phyloP scores from a whole-genome alignment of 2,329 filamentous ascomycete genomes.

The Coniochaeta prunicola region DNA sequence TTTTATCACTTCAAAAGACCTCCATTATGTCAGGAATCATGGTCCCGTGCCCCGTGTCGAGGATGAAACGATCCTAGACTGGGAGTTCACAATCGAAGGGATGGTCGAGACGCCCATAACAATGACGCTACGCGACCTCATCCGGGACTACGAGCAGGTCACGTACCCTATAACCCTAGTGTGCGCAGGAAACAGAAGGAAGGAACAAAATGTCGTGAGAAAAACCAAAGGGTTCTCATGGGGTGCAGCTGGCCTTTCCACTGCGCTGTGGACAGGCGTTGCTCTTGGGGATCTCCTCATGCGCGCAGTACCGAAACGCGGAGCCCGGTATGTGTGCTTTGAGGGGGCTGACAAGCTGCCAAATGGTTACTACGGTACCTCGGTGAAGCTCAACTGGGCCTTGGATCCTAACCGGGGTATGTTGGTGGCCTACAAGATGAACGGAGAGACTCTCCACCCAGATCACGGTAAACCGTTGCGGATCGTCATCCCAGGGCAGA shows the following conservation, averaged over 20 bases:
- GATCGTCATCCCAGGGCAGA: constrained; percentile 81
- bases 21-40: constrained; percentile 92
- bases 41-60: constrained; percentile 70
- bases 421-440: constrained; percentile 87
- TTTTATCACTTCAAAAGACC: constrained; percentile 77
- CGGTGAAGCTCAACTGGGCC: constrained; percentile 80
- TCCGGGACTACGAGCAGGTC: constrained; percentile 69
- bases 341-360: constrained; percentile 84
- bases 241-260: constrained; percentile 82
- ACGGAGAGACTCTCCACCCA: constrained; percentile 70
- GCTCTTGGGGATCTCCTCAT: constrained; percentile 64
- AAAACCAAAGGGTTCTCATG: constrained; percentile 94
- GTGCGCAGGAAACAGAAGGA: constrained; percentile 84
- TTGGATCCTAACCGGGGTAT: constrained; percentile 78
- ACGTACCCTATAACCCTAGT: constrained; percentile 85
- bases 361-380: constrained; percentile 85
- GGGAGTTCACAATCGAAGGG: constrained; percentile 80
- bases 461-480: constrained; percentile 83
- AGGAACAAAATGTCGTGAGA: constrained; percentile 85
- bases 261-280: constrained; percentile 80
- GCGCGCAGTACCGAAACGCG: constrained; percentile 58
- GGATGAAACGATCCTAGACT: constrained; percentile 65
- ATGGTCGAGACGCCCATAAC: constrained; percentile 71
- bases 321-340: constrained; percentile 80
- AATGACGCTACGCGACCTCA: constrained; percentile 64